A percentile compares a stretch with the other conserved stretches of the same genome.
Conservation (phyloP, 1,139 yeast genomes). For the Yarrowia galli region DNA sequence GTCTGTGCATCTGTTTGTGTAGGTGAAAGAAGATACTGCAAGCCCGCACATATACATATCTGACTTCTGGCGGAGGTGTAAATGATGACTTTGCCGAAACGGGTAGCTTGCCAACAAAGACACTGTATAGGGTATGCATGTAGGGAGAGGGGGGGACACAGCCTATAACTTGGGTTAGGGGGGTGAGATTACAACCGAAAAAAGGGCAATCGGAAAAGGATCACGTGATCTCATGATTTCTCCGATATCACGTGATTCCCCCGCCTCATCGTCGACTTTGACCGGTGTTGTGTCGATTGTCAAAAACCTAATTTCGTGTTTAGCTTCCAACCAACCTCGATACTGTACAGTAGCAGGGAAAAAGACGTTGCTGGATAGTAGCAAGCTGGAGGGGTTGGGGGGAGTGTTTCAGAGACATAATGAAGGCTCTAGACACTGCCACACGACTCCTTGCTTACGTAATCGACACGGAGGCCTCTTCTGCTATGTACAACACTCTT, state of each 20-base stretch:
- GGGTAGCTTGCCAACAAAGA: conserved; percentile 12
- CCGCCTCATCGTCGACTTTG: background rate
- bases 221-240: background rate
- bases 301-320: background rate
- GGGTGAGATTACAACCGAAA: background rate
- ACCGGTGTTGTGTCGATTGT: background rate
- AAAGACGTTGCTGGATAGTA: background rate
- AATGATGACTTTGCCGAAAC: conserved; percentile 28
- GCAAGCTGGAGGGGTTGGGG: background rate
- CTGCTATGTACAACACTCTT: too few species aligned
- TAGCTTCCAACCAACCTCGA: background rate
- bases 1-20: conserved; percentile 41
- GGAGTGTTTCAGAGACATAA: too few species aligned
- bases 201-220: background rate
- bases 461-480: background rate
- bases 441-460: too few species aligned
- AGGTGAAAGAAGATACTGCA: background rate
- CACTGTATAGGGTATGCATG: conserved; percentile 12
- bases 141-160: too few species aligned
- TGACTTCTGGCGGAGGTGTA: background rate
- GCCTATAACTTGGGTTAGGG: too few species aligned
- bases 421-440: too few species aligned
- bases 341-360: conserved; percentile 3
- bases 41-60: conserved; percentile 11
- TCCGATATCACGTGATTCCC: background rate